Base-by-base conservation (phyloP, 345 rosid genomes). In the Clausena lansium region DNA sequence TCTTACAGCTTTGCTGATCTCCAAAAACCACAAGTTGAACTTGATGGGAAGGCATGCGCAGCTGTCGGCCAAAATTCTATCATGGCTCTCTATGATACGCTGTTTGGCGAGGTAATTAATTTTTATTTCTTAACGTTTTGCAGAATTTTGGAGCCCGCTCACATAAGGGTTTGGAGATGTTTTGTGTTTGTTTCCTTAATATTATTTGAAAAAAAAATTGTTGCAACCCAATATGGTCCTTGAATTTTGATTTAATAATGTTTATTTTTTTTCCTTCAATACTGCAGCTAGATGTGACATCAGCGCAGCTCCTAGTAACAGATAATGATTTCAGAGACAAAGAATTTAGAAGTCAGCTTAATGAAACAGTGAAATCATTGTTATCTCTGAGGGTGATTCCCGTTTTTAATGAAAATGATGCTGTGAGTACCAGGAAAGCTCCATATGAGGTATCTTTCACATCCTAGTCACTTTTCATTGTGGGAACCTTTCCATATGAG, bases 1-100 rank as follows among this genome's bases (percentile, higher is more conserved):
- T 78, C 36, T 81, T 80, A 28, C 83, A 93, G 99, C 85, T 91
- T 97, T 69, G 94, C 98, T 69, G 98, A 97, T 84, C 99, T 97
- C 59, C 99, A 97, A 82, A 94, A 94, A 77, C 98, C 98, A 47
- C 99, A 89, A 84, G 71, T 74, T 75, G 98, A 97, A 68, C 88
- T 94, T 77, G 94, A 91, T 84, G 99, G 99, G 75, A 97, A 97
- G 89, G 99, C 95, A 35, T 97, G 98, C 83, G 99, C 99, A 30
- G 99, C 94, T 83, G 99, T 97, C 80, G 99, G 99, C 80, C 99
- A 97, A 82, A 97, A 90, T 72, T 86, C 97, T 84, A 91, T 97
- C 47, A 94, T 97, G 99, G 94, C 99, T 80, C 84, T 94, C 60
- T 97, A 94, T 82, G 99, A 97, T 88, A 77, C 94, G 47, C 80